Evolutionary conservation across 2,329 filamentous ascomycete species (phyloP).

Genomic region (Cladosporium cucumerinum): DNA sequence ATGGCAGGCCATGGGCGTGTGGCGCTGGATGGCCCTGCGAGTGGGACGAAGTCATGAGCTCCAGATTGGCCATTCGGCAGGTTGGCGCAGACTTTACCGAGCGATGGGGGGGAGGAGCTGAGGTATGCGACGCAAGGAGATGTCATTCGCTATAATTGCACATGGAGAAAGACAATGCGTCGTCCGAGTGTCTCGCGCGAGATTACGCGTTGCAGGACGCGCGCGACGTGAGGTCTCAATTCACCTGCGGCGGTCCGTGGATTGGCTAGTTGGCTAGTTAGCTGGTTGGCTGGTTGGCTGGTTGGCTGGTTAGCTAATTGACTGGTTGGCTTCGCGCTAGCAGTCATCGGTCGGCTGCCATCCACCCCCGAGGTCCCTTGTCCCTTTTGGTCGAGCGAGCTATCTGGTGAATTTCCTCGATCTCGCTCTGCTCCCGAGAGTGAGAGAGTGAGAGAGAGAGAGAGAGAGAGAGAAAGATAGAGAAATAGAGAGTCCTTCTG

Average conservation of each 20-base stretch:
- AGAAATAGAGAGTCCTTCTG: too few species aligned
- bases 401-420: neutral
- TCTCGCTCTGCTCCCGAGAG: too few species aligned
- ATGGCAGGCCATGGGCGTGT: slow-evolving; percentile 15
- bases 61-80: slow-evolving; percentile 15
- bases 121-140: slow-evolving; percentile 15
- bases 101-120: neutral
- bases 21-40: slow-evolving; percentile 22
- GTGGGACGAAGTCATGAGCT: slow-evolving; percentile 28
- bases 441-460: too few species aligned
- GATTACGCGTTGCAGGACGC: slow-evolving; percentile 1
- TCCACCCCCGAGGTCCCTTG: neutral
- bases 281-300: too few species aligned
- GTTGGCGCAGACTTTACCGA: neutral
- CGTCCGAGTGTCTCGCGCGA: slow-evolving; percentile 1
- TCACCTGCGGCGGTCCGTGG: neutral
- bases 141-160: slow-evolving; percentile 8
- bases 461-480: too few species aligned
- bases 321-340: neutral
- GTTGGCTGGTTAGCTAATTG: too few species aligned
- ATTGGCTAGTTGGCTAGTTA: neutral
- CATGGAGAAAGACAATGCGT: neutral
- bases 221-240: neutral
- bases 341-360: too few species aligned
- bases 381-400: neutral